Evolutionary conservation across 345 rosid species (phyloP).

Genomic region (Corchorus capsularis): DNA sequence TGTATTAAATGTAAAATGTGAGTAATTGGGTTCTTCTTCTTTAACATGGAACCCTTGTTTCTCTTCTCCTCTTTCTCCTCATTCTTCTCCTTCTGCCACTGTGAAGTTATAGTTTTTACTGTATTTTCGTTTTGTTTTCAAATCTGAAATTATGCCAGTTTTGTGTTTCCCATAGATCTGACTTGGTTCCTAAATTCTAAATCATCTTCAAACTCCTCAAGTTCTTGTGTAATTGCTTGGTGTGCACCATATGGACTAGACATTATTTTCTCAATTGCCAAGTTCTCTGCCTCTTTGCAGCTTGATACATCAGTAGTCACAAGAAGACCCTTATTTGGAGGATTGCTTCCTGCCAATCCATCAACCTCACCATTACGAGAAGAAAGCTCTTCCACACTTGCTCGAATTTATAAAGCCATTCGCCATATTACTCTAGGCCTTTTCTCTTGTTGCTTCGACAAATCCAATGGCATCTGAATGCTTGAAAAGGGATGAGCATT

Average conservation of each 20-base stretch:
- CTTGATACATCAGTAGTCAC: conserved; percentile 37
- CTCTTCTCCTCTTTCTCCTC: no score
- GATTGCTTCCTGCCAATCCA: conserved; percentile 24
- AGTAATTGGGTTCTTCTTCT: no score
- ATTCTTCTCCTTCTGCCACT: no score
- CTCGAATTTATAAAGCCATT: conserved; percentile 23
- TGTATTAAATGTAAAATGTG: no score
- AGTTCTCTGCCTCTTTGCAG: conserved; percentile 61
- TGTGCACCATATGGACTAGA: conserved; percentile 50
- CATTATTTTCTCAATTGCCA: conserved; percentile 61
- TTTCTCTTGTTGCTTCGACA: conserved; percentile 32
- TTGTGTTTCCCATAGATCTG: conserved; percentile 24
- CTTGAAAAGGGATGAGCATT: no score
- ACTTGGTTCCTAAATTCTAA: conserved; percentile 45
- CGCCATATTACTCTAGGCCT: conserved; percentile 25
- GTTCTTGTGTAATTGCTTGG: conserved; percentile 61
- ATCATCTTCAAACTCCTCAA: conserved; percentile 78
- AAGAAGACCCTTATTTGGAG: conserved; percentile 20
- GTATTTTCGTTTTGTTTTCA: no score
- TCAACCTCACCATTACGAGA: conserved; percentile 32
- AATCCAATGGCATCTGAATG: conserved; percentile 22
- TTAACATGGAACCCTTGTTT: no score
- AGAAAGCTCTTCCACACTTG: conserved; percentile 19
- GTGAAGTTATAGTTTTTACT: no score
- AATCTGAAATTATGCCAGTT: no score